phyloP scores from a whole-genome alignment of 2,329 filamentous ascomycete species.

The Fusarium udum region DNA sequence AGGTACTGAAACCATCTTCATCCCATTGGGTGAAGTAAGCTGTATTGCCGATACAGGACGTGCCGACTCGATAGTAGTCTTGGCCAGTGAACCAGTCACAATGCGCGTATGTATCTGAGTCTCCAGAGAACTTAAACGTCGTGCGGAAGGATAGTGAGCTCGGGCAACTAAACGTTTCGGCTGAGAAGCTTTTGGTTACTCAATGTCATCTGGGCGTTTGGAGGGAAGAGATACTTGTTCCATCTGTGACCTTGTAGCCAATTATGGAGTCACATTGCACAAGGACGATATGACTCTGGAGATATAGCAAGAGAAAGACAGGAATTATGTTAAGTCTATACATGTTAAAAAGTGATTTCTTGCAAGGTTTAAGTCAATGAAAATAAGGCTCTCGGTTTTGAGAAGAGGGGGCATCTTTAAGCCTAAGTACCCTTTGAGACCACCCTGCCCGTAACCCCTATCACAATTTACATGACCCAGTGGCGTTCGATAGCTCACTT shows the following conservation, averaged over 20 bases:
- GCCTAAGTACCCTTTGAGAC: not conserved
- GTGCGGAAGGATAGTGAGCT: not conserved
- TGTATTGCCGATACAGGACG: too few species aligned
- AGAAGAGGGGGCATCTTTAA: not conserved
- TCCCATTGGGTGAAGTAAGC: too few species aligned
- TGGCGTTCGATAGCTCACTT: not conserved
- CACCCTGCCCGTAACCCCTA: not conserved
- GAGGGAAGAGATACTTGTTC: not conserved
- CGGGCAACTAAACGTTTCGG: not conserved
- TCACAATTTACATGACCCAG: too few species aligned
- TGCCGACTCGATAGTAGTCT: too few species aligned
- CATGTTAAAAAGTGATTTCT: not conserved
- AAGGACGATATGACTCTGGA: fast-evolving
- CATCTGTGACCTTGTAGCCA: not conserved
- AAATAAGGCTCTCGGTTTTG: not conserved
- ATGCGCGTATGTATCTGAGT: not conserved
- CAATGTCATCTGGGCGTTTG: fast-evolving
- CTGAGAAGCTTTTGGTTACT: not conserved
- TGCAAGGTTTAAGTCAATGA: not conserved
- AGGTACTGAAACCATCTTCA: too few species aligned
- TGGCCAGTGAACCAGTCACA: not conserved
- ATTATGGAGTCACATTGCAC: not conserved
- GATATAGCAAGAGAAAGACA: fast-evolving
- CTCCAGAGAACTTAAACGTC: not conserved
- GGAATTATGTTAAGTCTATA: fast-evolving